Evolutionary conservation across 2,329 filamentous ascomycete species (phyloP).

Genomic region (Trichoderma sp.): DNA sequence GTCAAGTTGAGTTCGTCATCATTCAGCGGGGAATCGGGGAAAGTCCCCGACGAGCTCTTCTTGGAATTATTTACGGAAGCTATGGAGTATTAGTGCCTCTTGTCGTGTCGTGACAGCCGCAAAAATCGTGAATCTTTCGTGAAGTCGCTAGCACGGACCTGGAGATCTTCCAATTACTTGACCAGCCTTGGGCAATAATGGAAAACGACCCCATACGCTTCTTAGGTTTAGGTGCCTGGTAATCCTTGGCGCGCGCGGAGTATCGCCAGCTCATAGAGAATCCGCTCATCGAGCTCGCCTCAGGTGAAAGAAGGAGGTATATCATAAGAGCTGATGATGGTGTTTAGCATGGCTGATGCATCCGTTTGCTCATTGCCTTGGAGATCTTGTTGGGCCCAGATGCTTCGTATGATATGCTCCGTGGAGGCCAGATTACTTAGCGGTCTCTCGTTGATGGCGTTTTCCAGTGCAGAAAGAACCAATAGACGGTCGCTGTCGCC

Average conservation of each 20-base stretch:
- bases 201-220: neutral
- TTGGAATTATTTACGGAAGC: neutral
- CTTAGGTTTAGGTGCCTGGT: neutral
- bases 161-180: neutral
- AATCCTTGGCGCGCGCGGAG: neutral
- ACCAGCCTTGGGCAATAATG: neutral
- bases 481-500: slow-evolving; percentile 8
- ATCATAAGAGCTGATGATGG: slow-evolving; percentile 18
- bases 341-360: slow-evolving; percentile 22
- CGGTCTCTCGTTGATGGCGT: slow-evolving; percentile 14
- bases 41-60: neutral
- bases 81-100: neutral
- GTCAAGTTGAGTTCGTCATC: neutral
- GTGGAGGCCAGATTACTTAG: slow-evolving; percentile 20
- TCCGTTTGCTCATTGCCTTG: slow-evolving; percentile 14
- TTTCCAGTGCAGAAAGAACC: slow-evolving; percentile 15
- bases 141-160: neutral
- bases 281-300: neutral
- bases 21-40: slow-evolving; percentile 10
- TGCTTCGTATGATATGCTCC: slow-evolving; percentile 24
- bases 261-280: neutral
- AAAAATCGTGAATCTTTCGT: neutral
- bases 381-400: slow-evolving; percentile 26
- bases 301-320: slow-evolving; percentile 26
- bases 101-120: neutral